phyloP scores from a whole-genome alignment of 2,329 filamentous ascomycete species.

The Diplocarpon mali region DNA sequence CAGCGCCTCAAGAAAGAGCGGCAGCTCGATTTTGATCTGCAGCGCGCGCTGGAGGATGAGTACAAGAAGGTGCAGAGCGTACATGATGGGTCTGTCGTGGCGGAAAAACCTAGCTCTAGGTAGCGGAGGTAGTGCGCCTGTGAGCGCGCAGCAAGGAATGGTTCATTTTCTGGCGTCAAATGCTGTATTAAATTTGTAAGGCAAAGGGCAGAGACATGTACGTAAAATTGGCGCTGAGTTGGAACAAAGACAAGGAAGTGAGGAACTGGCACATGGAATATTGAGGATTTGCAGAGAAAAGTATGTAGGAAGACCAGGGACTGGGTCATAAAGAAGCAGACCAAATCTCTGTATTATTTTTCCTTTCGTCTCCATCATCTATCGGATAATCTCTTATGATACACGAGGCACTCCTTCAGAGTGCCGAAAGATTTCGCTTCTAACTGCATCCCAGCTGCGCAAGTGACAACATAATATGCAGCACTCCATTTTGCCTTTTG shows the following conservation, averaged over 20 bases:
- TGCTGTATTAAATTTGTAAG: not conserved
- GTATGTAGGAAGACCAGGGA: not conserved
- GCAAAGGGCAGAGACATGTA: too few species aligned
- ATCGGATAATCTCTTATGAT: slow-evolving; percentile 9
- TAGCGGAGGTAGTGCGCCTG: not conserved
- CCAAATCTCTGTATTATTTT: slow-evolving; percentile 9
- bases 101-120: slow-evolving; percentile 6
- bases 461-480: slow-evolving; percentile 8
- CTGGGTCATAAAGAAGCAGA: not conserved
- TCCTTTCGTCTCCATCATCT: slow-evolving; percentile 1
- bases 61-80: slow-evolving; percentile 85
- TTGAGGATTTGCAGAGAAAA: not conserved
- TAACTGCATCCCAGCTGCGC: slow-evolving; percentile 2
- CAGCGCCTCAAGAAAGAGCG: slow-evolving; percentile 83
- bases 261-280: not conserved
- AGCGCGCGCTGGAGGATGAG: slow-evolving; percentile 72
- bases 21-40: slow-evolving; percentile 90
- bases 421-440: slow-evolving; percentile 5
- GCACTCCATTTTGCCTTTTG: slow-evolving; percentile 3
- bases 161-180: not conserved
- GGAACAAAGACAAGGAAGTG: too few species aligned
- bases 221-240: too few species aligned
- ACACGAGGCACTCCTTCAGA: slow-evolving; percentile 7
- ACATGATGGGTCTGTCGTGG: slow-evolving; percentile 32
- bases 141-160: too few species aligned